Evolutionary conservation across 306 rosid genomes (phyloP).

Genomic region (Dalbergia oliveri): DNA sequence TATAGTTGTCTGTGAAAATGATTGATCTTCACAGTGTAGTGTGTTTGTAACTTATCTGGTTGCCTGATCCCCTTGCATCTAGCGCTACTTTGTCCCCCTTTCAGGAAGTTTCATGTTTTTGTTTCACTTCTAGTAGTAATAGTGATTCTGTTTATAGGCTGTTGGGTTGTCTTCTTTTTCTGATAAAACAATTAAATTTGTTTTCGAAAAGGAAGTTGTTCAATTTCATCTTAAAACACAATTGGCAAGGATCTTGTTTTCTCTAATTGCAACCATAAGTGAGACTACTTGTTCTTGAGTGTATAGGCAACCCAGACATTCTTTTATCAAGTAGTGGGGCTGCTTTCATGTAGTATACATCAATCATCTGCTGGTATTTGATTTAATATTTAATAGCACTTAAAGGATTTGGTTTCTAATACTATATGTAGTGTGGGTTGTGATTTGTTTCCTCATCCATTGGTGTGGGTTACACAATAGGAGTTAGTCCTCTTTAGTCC

Average conservation of each 20-base stretch:
- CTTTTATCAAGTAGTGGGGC: neutral
- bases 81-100: too few relatives aligned
- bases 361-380: constrained; percentile 5
- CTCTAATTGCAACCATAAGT: constrained; percentile 15
- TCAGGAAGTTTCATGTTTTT: too few relatives aligned
- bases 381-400: neutral
- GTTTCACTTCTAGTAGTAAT: too few relatives aligned
- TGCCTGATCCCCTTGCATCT: too few relatives aligned
- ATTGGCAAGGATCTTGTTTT: neutral
- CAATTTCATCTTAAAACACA: too few relatives aligned
- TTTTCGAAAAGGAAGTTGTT: too few relatives aligned
- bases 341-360: neutral
- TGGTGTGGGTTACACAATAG: neutral
- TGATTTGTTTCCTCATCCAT: neutral
- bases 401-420: neutral
- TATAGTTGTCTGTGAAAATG: too few relatives aligned
- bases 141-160: too few relatives aligned
- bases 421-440: neutral
- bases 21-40: too few relatives aligned
- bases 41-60: too few relatives aligned
- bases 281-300: neutral
- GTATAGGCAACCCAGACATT: neutral
- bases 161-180: too few relatives aligned
- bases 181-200: too few relatives aligned
- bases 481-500: constrained; percentile 10